Conservation (phyloP, 352 stramenopile genomes). For the Stramenopiles sp. region DNA sequence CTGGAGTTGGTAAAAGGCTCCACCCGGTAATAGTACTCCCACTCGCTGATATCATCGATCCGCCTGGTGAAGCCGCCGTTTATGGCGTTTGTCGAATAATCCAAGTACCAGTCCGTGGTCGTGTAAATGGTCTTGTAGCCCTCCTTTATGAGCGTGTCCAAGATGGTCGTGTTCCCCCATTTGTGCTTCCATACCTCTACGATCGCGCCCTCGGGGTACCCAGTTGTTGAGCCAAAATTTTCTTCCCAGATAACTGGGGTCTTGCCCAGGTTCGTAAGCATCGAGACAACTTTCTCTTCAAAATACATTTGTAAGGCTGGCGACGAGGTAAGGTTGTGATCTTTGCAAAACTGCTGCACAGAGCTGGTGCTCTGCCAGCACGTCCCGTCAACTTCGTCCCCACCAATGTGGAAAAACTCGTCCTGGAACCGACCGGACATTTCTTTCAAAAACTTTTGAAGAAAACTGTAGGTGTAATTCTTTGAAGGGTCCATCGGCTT, state of each 20-base stretch:
- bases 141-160: background rate
- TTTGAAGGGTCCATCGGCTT: background rate
- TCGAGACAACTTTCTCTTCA: background rate
- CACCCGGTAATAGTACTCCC: background rate
- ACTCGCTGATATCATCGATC: background rate
- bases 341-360: background rate
- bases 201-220: background rate
- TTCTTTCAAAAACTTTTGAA: background rate
- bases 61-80: too few relatives aligned
- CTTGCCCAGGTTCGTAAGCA: background rate
- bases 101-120: background rate
- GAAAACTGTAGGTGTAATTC: background rate
- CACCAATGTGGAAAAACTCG: slow-evolving; percentile 22
- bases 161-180: background rate
- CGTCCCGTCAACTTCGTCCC: slow-evolving; percentile 22
- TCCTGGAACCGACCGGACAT: slow-evolving; percentile 15
- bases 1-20: background rate
- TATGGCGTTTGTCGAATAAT: too few relatives aligned
- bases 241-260: background rate
- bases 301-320: background rate
- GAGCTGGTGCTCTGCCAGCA: slow-evolving; percentile 16
- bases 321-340: background rate
- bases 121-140: background rate
- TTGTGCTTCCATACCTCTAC: background rate
- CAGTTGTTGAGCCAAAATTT: background rate